A percentile compares a stretch with the other conserved stretches of the same genome.
Conservation (phyloP, 1,139 yeast species). For the Zygosaccharomyces sapae region DNA sequence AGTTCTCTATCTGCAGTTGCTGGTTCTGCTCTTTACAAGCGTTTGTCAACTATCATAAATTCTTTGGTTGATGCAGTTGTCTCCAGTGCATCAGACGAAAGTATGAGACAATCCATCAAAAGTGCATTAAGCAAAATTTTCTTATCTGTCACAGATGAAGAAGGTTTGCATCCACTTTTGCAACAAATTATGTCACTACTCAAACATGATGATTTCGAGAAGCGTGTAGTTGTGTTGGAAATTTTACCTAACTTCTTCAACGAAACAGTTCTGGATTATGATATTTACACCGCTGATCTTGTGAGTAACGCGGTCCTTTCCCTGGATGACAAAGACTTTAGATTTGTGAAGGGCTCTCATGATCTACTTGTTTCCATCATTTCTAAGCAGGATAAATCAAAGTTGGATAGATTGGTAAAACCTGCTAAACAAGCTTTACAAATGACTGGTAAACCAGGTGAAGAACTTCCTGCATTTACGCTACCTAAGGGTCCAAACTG, state of each 20-base stretch:
- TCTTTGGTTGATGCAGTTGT: slow-evolving; percentile 64
- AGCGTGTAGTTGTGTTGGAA: slow-evolving; percentile 62
- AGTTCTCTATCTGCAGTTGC: slow-evolving; percentile 91
- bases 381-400: slow-evolving; percentile 67
- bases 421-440: slow-evolving; percentile 74
- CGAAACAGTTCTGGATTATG: slow-evolving; percentile 62
- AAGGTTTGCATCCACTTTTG: slow-evolving; percentile 79
- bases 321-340: slow-evolving; percentile 64
- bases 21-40: slow-evolving; percentile 72
- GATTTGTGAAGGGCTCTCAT: slow-evolving; percentile 67
- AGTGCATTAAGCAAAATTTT: slow-evolving; percentile 64
- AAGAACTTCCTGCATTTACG: slow-evolving; percentile 69
- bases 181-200: slow-evolving; percentile 73
- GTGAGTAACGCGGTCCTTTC: slow-evolving; percentile 65
- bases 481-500: slow-evolving; percentile 84
- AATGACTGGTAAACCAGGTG: slow-evolving; percentile 55
- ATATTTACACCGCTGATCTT: slow-evolving; percentile 72
- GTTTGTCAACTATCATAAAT: slow-evolving; percentile 67
- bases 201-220: slow-evolving; percentile 67
- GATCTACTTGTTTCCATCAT: slow-evolving; percentile 62
- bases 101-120: slow-evolving; percentile 43
- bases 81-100: slow-evolving; percentile 37
- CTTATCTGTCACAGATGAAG: slow-evolving; percentile 68
- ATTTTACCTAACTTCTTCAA: slow-evolving; percentile 72
- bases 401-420: slow-evolving; percentile 68